These are phyloP conservation scores for Parachaetomium inaequale DNA, from an alignment of 495 filamentous ascomycete species.

Conservation along the genomic window DNA sequence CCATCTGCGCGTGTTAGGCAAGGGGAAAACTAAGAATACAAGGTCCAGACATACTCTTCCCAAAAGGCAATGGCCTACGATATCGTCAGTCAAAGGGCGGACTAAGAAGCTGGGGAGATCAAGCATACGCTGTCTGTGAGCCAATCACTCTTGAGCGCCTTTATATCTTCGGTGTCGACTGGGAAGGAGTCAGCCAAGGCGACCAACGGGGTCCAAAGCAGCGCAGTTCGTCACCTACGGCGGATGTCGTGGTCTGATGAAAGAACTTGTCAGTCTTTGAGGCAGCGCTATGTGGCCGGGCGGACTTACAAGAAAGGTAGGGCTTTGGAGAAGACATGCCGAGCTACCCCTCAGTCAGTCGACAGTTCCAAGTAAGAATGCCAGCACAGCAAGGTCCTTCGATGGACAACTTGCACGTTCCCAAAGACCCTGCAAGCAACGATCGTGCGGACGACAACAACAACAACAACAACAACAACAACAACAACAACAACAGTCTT, in stretches of 20 bases:
- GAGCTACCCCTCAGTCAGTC: constrained; percentile 14
- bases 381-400: not conserved
- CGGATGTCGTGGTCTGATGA: constrained; percentile 44
- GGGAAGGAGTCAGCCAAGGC: constrained; percentile 14
- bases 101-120: constrained; percentile 1
- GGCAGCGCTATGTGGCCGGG: not conserved
- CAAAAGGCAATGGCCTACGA: constrained; percentile 85
- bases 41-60: constrained; percentile 73
- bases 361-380: not conserved
- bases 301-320: constrained; percentile 44
- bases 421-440: too few species aligned
- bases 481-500: not conserved
- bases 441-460: too few species aligned
- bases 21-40: not conserved
- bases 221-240: constrained; percentile 30
- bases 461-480: too few species aligned
- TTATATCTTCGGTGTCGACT: constrained; percentile 70
- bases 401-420: not conserved
- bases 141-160: constrained; percentile 88
- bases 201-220: not conserved
- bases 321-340: constrained; percentile 36
- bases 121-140: constrained; percentile 89
- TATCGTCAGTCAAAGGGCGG: constrained; percentile 19
- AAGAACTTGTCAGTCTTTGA: constrained; percentile 8
- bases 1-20: constrained; percentile 52